phyloP scores from a whole-genome alignment of 1,284 basidiomycete genomes.

The Irpex rosettiformis region DNA sequence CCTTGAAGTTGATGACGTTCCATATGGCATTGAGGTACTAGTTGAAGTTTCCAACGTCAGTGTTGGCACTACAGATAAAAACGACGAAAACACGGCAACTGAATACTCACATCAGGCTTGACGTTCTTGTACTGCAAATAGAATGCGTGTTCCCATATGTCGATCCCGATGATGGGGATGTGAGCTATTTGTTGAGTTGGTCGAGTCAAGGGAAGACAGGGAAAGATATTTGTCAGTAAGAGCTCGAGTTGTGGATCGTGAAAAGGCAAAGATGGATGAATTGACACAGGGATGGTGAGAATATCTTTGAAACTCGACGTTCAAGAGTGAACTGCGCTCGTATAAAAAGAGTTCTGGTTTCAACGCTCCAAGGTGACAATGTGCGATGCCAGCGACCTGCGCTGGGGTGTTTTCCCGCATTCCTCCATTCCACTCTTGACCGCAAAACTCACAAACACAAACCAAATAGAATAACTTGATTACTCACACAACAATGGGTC shows the following conservation, averaged over 20 bases:
- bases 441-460: neutral
- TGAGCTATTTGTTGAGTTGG: conserved; percentile 60
- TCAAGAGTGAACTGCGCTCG: too few species aligned
- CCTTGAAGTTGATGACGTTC: conserved; percentile 91
- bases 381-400: too few species aligned
- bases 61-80: neutral
- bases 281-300: too few species aligned
- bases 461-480: neutral
- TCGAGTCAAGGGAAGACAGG: too few species aligned
- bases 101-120: conserved; percentile 75
- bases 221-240: too few species aligned
- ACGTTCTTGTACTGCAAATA: conserved; percentile 93
- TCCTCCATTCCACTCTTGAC: too few species aligned
- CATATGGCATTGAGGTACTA: conserved; percentile 92
- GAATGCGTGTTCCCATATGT: conserved; percentile 95
- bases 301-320: too few species aligned
- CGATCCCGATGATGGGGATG: conserved; percentile 90
- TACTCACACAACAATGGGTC: conserved; percentile 81
- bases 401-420: too few species aligned
- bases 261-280: too few species aligned
- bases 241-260: too few species aligned
- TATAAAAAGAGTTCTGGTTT: too few species aligned
- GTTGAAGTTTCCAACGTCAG: neutral
- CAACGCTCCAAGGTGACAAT: too few species aligned
- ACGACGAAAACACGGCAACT: neutral